These are phyloP conservation scores for Trametes sp. DNA, from an alignment of 1,284 basidiomycete species.

Conservation along the genomic window DNA sequence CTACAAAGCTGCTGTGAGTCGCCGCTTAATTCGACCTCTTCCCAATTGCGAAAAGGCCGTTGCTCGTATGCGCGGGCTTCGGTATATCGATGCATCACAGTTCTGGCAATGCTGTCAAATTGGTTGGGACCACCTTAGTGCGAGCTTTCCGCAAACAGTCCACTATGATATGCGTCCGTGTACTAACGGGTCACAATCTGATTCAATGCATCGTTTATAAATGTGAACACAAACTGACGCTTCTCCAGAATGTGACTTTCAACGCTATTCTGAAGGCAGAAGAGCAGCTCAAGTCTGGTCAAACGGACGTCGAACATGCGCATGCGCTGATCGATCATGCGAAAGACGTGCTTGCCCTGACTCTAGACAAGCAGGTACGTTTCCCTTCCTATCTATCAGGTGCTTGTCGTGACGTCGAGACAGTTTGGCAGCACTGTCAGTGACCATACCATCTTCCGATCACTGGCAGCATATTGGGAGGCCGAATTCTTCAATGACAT, in stretches of 20 bases:
- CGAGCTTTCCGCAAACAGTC: too few relatives aligned
- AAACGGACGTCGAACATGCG: conserved; percentile 55
- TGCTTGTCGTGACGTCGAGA: conserved; percentile 6
- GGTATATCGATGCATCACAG: too few relatives aligned
- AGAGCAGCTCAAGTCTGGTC: conserved; percentile 49
- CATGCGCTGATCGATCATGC: conserved; percentile 75
- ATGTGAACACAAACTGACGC: too few relatives aligned
- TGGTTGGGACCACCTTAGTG: too few relatives aligned
- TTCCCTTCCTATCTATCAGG: not conserved
- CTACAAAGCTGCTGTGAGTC: conserved; percentile 74
- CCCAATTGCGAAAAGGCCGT: too few relatives aligned
- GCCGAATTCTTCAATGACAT: conserved; percentile 93
- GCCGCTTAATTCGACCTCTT: too few relatives aligned
- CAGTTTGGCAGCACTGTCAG: conserved; percentile 84
- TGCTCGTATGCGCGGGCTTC: too few relatives aligned
- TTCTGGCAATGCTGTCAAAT: not conserved
- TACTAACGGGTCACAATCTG: too few relatives aligned
- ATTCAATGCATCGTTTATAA: too few relatives aligned
- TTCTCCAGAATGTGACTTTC: conserved; percentile 58
- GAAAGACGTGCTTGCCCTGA: conserved; percentile 76
- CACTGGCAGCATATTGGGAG: conserved; percentile 92
- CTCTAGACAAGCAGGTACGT: conserved; percentile 79
- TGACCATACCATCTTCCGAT: conserved; percentile 88
- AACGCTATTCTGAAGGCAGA: conserved; percentile 58
- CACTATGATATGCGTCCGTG: too few relatives aligned